These are phyloP conservation scores for Aureobasidium melanogenum DNA, from an alignment of 2,329 filamentous ascomycete species.

Conservation along the genomic window DNA sequence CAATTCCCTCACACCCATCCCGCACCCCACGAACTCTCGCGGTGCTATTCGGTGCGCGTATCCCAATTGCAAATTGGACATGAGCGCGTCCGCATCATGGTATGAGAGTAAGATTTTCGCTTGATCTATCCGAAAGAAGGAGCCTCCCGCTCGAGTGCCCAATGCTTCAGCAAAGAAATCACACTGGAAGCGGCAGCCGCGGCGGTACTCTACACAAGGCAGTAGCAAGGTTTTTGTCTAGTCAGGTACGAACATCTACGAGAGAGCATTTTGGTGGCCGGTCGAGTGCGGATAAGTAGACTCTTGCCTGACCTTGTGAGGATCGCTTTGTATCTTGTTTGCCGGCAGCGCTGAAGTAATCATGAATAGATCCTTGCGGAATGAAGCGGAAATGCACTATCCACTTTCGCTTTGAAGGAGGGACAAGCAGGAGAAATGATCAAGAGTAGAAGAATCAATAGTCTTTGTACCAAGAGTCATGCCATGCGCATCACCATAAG, in stretches of 20 bases:
- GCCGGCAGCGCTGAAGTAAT: not conserved
- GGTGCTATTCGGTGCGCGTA: not conserved
- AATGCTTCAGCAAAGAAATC: not conserved
- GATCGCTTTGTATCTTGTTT: not conserved
- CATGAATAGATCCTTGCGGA: too few species aligned
- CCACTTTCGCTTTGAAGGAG: not conserved
- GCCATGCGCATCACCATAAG: not conserved
- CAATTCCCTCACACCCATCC: too few species aligned
- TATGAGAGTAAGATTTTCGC: not conserved
- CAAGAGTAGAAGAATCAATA: too few species aligned
- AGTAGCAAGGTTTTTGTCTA: not conserved
- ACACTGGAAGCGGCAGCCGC: not conserved
- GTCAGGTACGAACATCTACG: not conserved
- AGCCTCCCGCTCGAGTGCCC: not conserved
- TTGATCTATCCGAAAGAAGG: not conserved
- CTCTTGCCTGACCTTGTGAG: not conserved
- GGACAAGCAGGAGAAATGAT: not conserved
- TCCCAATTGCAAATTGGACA: not conserved
- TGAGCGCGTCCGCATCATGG: not conserved
- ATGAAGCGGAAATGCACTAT: not conserved
- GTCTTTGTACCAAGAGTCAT: not conserved
- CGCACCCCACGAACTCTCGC: not conserved
- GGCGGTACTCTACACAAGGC: not conserved
- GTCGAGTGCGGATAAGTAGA: not conserved
- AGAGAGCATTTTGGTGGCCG: not conserved